Conservation (phyloP, 306 rosid genomes). For the Nissolia schottii region DNA sequence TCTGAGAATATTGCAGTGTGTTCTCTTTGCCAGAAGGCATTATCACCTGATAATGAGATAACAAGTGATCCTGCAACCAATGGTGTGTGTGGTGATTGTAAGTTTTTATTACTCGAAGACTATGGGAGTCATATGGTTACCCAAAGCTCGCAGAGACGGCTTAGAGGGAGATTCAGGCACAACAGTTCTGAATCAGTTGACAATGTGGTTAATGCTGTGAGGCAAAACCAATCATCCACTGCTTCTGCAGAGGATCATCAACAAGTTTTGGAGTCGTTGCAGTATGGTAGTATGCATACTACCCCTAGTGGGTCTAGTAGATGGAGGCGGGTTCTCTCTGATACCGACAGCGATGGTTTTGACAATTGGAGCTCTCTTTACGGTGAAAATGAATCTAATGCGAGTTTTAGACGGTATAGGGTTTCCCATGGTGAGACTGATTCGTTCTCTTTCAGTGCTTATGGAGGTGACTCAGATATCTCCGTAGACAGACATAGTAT, state of each 20-base stretch:
- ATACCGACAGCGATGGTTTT: constrained; percentile 75
- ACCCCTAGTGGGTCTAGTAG: constrained; percentile 73
- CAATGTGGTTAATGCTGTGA: constrained; percentile 36
- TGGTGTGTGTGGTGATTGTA: constrained; percentile 80
- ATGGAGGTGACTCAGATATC: constrained; percentile 87
- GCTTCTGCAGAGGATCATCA: constrained; percentile 49
- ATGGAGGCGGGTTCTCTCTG: constrained; percentile 62
- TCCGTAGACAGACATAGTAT: constrained; percentile 73
- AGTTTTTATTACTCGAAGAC: constrained; percentile 80
- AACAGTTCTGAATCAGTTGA: constrained; percentile 66
- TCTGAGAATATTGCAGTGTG: constrained; percentile 49
- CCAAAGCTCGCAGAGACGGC: constrained; percentile 36
- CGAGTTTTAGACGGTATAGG: constrained; percentile 54
- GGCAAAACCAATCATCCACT: constrained; percentile 45
- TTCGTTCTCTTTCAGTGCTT: constrained; percentile 58
- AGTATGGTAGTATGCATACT: constrained; percentile 51
- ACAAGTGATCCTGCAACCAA: constrained; percentile 34
- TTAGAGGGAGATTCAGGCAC: constrained; percentile 57
- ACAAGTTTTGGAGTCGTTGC: constrained; percentile 37
- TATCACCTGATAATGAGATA: constrained; percentile 48
- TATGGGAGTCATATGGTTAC: constrained; percentile 31
- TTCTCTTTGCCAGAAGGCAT: constrained; percentile 54
- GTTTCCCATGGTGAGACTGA: constrained; percentile 59
- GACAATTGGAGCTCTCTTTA: constrained; percentile 60
- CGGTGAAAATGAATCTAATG: constrained; percentile 72